Percentiles rank a stretch among this genome's conserved stretches.
These are phyloP conservation scores for Arabidopsis arenosa DNA, from an alignment of 345 rosid species.

Conservation along the genomic window DNA sequence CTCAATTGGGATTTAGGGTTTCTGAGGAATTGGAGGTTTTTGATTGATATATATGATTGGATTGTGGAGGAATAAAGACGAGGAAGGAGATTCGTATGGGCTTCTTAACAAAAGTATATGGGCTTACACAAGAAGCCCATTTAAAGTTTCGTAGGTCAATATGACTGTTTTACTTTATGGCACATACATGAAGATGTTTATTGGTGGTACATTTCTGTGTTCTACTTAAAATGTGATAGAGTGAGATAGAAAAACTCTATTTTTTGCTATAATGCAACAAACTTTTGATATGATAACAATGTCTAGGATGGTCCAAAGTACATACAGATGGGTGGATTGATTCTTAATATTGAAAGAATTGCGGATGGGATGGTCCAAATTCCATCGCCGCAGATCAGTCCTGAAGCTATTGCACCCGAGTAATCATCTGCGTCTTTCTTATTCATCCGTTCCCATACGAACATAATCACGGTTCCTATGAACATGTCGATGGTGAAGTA, in stretches of 20 bases:
- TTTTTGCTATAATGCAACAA: background rate
- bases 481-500: conserved; percentile 60
- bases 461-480: conserved; percentile 46
- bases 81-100: background rate
- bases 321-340: conserved; percentile 57
- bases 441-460: conserved; percentile 45
- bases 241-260: too few species aligned
- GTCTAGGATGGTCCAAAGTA: conserved; percentile 44
- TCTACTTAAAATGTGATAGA: too few species aligned
- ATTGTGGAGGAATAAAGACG: background rate
- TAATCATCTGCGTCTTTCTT: conserved; percentile 42
- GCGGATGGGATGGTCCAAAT: conserved; percentile 48
- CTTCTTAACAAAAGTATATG: background rate
- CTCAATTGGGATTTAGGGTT: background rate
- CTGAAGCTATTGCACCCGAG: conserved; percentile 50
- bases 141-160: background rate
- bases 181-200: background rate
- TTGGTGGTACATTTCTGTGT: too few species aligned
- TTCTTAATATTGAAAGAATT: conserved; percentile 46
- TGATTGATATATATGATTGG: background rate
- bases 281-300: background rate
- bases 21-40: background rate
- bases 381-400: conserved; percentile 53
- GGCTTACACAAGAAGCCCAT: background rate
- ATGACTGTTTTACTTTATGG: background rate